A percentile compares a stretch with the other conserved stretches of the same genome.
Evolutionary conservation across 2,329 filamentous ascomycete species (phyloP).

Genomic region (Fusarium siculi): DNA sequence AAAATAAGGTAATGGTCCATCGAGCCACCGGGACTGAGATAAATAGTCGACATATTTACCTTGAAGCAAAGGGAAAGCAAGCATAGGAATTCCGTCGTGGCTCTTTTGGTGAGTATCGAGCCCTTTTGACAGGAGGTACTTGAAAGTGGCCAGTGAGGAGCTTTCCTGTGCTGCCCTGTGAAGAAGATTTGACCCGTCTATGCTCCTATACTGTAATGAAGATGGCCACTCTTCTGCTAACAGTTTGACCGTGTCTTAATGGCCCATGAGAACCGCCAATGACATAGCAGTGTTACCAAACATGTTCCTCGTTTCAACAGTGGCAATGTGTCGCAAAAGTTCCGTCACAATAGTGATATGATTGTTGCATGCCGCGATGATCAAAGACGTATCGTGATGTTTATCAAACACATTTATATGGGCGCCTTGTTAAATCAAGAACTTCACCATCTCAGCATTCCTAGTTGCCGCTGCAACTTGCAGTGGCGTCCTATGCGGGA

Average conservation of each 20-base stretch:
- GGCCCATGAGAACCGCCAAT: not conserved
- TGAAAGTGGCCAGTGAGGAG: not conserved
- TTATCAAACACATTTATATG: not conserved
- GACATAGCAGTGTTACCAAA: not conserved
- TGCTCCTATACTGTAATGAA: not conserved
- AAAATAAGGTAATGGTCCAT: rapidly evolving
- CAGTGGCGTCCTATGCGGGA: not conserved
- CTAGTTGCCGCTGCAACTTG: not conserved
- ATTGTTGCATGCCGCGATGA: rapidly evolving
- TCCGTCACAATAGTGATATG: not conserved
- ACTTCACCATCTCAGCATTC: not conserved
- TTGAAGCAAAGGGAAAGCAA: not conserved
- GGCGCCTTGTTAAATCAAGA: not conserved
- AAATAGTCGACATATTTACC: rapidly evolving
- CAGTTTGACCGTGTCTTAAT: not conserved
- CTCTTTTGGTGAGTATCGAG: not conserved
- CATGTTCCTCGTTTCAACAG: not conserved
- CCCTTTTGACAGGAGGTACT: not conserved
- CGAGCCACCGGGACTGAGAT: not conserved
- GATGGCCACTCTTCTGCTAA: not conserved
- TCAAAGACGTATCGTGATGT: not conserved
- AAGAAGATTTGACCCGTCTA: not conserved
- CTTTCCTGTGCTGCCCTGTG: rapidly evolving
- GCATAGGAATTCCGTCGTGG: not conserved
- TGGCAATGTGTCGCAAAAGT: not conserved